Conservation (phyloP, 1,284 basidiomycete species). For the Heliocybe sulcata region DNA sequence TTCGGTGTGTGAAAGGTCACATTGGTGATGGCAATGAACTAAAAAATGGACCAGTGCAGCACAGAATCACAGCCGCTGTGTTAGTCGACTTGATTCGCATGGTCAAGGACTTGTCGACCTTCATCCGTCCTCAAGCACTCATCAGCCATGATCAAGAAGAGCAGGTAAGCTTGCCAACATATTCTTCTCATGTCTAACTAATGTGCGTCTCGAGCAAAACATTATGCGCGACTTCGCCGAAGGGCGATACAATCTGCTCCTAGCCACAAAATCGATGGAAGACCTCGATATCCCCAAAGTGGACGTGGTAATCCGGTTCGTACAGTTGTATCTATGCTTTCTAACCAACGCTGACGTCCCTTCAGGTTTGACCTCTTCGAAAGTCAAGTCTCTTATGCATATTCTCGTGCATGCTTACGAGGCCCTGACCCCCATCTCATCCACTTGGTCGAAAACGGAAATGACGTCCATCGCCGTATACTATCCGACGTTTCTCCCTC, state of each 20-base stretch:
- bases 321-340: conserved; percentile 1
- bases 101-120: conserved; percentile 11
- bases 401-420: conserved; percentile 36
- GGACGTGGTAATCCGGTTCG: conserved; percentile 53
- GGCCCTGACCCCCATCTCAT: conserved; percentile 45
- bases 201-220: conserved; percentile 23
- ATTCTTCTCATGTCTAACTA: conserved; percentile 3
- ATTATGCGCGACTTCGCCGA: conserved; percentile 38
- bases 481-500: conserved; percentile 24
- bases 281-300: conserved; percentile 50
- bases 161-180: conserved; percentile 28
- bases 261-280: conserved; percentile 49
- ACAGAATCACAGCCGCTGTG: conserved; percentile 32
- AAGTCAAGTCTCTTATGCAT: conserved; percentile 51
- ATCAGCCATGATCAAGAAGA: conserved; percentile 25
- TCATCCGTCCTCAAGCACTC: conserved; percentile 19
- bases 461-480: conserved; percentile 44
- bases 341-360: conserved; percentile 5
- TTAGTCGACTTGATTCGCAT: conserved; percentile 36
- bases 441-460: conserved; percentile 55
- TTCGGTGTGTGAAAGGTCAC: conserved; percentile 37
- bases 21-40: background rate
- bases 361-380: conserved; percentile 55
- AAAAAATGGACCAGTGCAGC: conserved; percentile 31
- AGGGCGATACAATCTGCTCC: conserved; percentile 54